Evolutionary conservation across 495 filamentous ascomycete genomes (phyloP), one percentile per base, ranked within the genome.

Genomic region (Tuber calosporum): DNA sequence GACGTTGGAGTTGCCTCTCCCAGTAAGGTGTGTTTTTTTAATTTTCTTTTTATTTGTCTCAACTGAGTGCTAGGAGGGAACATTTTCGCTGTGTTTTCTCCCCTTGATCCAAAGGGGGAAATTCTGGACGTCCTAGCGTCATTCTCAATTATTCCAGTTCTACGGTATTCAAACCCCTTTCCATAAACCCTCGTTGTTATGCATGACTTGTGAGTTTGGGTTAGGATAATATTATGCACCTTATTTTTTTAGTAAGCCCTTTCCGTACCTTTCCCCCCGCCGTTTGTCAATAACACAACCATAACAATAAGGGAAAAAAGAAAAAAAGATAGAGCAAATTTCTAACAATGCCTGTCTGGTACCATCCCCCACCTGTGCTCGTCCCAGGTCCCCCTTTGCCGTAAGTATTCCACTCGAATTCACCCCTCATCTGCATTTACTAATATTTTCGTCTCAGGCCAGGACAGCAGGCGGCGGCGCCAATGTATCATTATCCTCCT

Each of bases 401-500:
- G 76, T 77, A 70, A 22, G 75, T 69, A 66, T 38, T 7, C 26
- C 8, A 58, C 69, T 39, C 62, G 40, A 39, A 48, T 66, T 43
- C 30, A 20, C 48, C 45, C 71, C 42, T n/a, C 42, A 4, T 67
- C 38, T 30, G 30, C 39, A 68, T 36, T n/a, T 11, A 30, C 76
- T 78, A 30, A 78, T 43, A 58, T 73, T 26, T 77, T 22, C 34
- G 22, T 69, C 30, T n/a, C 68, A 80, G 78, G 38, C 58, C 67
- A 30, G 78, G 78, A 30, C 71, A 68, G 30, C 77, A 74, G 39
- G 45, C 53, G 36, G 75, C 72, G 19, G 77, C 78, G 66, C 78
- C 78, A 66, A 42, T 80, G 71, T 80, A 80, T 68, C 79, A 80
- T 71, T 77, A 80, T 69, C 73, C 78, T 39, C 70, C 78, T 30